Percentiles rank a stretch among this genome's conserved stretches.
These are phyloP conservation scores for Ascoidea tarda DNA, from an alignment of 805 yeast species.

Conservation along the genomic window DNA sequence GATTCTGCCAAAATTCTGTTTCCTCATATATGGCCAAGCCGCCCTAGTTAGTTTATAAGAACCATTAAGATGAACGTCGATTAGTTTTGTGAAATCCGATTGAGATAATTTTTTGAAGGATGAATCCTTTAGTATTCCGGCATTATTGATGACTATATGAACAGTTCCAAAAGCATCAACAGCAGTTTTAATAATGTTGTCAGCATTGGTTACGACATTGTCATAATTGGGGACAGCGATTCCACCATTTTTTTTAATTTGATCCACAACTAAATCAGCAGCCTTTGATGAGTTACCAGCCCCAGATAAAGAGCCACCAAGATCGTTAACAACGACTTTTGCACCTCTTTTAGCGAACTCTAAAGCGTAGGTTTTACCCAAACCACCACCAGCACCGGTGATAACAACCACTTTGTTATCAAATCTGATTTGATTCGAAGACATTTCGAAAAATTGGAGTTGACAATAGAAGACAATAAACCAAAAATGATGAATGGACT, in stretches of 20 bases:
- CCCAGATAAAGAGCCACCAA: constrained; percentile 76
- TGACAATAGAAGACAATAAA: too few relatives aligned
- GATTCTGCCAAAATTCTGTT: constrained; percentile 80
- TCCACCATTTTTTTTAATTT: constrained; percentile 66
- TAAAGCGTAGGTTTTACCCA: constrained; percentile 79
- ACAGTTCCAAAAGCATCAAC: constrained; percentile 78
- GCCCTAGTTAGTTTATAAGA: constrained; percentile 74
- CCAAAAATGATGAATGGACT: too few relatives aligned
- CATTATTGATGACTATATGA: constrained; percentile 83
- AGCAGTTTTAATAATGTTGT: constrained; percentile 74
- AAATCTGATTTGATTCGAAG: constrained; percentile 26
- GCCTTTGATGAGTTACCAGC: constrained; percentile 55
- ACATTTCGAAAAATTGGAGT: constrained; percentile 9
- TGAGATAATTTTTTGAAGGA: constrained; percentile 78
- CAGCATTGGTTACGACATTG: constrained; percentile 73
- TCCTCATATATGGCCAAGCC: constrained; percentile 82
- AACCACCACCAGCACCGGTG: constrained; percentile 97
- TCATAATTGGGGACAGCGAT: constrained; percentile 89
- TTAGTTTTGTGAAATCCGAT: constrained; percentile 62
- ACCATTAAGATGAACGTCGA: constrained; percentile 84
- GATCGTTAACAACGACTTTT: constrained; percentile 86
- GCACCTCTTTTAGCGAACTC: constrained; percentile 88
- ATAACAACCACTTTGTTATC: constrained; percentile 82
- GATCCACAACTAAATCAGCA: constrained; percentile 83
- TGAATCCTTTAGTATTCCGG: constrained; percentile 86